Base-by-base conservation (phyloP, 257 asterid genomes). In the Rehmannia glutinosa region DNA sequence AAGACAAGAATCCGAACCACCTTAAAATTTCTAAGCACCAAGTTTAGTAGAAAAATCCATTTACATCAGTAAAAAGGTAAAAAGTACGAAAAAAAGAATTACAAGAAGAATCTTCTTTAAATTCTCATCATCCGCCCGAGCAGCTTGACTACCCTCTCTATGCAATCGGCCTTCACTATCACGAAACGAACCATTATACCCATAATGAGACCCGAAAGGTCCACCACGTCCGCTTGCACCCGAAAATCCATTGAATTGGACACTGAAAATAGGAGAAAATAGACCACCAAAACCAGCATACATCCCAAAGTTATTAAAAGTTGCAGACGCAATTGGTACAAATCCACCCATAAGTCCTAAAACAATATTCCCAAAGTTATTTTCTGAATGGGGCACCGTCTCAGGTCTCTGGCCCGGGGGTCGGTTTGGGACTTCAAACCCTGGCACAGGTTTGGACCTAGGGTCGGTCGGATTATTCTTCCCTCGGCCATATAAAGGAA, bases 401-500 rank as follows among this genome's bases (percentile, higher is more conserved):
- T 71, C 82, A 16, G 90, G 85, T 43, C 96, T 77, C 78, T 81
- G 94, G 4, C 95, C 95, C 1, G 85, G 68, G 17, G 95, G 95
- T 2, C 95, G 80, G 56, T 69, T 73, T 27, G 96, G 96, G 25
- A 86, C 87, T 49, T 89, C 95, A 11, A 73, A 58, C 1, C 95
- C 95, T 0, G 90, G 95, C 21, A 86, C 78, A 0, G 92, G 87
- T 64, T 81, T 84, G 5, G 83, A 75, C 64, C 96, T 81, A 0
- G 96, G 96, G 70, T 86, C 92, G 20, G 76, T 69, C 17, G 89
- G 78, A 33, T 64, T n/a, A n/a, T n/a, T 43, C 65, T 81, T 79
- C 17, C 96, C 96, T 70, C 96, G 73, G 10, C 95, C 96, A 35
- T 87, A 87, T 2, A 89, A 66, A 27, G 96, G 95, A 56, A 86